phyloP scores from a whole-genome alignment of 495 filamentous ascomycete species.

The Hypoxylon trugodes region DNA sequence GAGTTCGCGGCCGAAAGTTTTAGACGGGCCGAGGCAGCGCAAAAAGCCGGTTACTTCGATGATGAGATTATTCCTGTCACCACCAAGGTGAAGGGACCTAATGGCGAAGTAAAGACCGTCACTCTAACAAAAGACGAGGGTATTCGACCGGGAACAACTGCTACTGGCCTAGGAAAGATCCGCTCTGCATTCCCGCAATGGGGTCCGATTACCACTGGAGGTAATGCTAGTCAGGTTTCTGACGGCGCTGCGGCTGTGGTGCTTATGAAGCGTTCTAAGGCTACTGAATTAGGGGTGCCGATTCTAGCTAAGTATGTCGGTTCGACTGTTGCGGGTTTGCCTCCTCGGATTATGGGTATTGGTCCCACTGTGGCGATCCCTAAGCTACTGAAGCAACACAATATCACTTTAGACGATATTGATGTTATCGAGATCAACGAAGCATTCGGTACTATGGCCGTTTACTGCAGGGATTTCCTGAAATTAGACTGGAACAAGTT shows the following conservation, averaged over 20 bases:
- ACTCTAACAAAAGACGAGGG: conserved; percentile 88
- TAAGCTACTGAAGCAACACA: conserved; percentile 85
- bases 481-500: conserved; percentile 84
- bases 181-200: conserved; percentile 89
- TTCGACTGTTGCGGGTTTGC: conserved; percentile 86
- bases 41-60: conserved; percentile 92
- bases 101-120: conserved; percentile 78
- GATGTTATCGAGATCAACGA: conserved; percentile 97
- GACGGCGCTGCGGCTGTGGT: conserved; percentile 93
- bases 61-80: conserved; percentile 93
- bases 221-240: conserved; percentile 96
- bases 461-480: conserved; percentile 85
- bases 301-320: conserved; percentile 95
- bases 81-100: conserved; percentile 82
- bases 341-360: conserved; percentile 96
- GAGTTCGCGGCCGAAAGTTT: conserved; percentile 86
- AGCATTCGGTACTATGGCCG: conserved; percentile 96
- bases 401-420: conserved; percentile 79
- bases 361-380: conserved; percentile 93
- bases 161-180: conserved; percentile 82
- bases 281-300: conserved; percentile 86
- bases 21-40: conserved; percentile 83
- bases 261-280: conserved; percentile 92
- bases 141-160: conserved; percentile 87
- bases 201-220: conserved; percentile 87